Conservation (phyloP, 1,284 basidiomycete species). For the Rhodotorula glutinis region DNA sequence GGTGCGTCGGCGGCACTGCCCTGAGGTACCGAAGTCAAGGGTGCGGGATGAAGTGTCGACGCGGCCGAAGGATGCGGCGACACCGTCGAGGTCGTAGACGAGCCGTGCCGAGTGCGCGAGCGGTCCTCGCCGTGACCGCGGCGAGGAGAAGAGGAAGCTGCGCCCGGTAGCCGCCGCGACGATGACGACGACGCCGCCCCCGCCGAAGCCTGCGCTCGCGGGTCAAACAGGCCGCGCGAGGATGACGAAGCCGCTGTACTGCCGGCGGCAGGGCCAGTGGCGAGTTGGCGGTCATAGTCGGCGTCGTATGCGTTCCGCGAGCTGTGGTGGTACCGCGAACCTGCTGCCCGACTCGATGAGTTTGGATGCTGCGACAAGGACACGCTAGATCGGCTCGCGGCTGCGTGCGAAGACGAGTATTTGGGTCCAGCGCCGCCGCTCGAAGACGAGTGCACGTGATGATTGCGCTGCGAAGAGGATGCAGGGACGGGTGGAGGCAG, state of each 20-base stretch:
- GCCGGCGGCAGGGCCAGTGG: background rate
- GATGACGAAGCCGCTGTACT: background rate
- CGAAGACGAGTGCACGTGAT: background rate
- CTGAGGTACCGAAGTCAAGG: too few relatives aligned
- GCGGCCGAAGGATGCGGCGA: background rate
- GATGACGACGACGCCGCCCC: background rate
- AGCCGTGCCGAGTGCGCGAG: background rate
- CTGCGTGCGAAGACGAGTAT: too few relatives aligned
- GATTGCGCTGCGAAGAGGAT: background rate
- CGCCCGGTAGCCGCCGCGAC: background rate
- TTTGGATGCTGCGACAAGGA: background rate
- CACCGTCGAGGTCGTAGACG: background rate
- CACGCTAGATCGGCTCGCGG: background rate
- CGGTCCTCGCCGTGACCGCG: background rate
- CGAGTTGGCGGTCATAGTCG: slow-evolving; percentile 38
- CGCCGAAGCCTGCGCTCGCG: slow-evolving; percentile 7
- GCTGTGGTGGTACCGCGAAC: slow-evolving; percentile 2
- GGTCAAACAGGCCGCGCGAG: slow-evolving; percentile 23
- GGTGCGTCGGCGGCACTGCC: too few relatives aligned
- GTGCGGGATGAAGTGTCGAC: too few relatives aligned
- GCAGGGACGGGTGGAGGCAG: background rate
- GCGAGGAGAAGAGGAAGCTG: background rate
- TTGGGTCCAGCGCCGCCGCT: background rate
- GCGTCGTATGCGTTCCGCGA: slow-evolving; percentile 36
- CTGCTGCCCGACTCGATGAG: background rate